Evolutionary conservation across 75 land plant species (phyloP), one percentile per base, ranked within the genome.

Genomic region (Cunninghamia lanceolata): DNA sequence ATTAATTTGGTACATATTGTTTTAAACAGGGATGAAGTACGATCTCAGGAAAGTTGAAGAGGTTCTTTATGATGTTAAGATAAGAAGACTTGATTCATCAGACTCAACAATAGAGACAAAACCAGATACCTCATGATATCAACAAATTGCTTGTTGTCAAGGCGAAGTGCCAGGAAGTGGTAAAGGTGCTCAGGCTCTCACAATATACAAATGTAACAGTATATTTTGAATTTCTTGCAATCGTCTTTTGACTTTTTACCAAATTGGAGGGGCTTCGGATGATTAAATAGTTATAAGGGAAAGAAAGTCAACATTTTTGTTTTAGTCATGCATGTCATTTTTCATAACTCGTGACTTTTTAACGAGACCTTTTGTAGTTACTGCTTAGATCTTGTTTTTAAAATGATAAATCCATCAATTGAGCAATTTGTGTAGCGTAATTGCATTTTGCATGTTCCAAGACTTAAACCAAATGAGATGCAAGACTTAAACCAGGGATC

Each of bases 1-100:
- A 45, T 19, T 25, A 40, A 66, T 32, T 34, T 6, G 8, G 25
- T 68, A 73, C 34, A 17, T 43, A 11, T 19, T 74, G 11, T 38
- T 53, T 40, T 25, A 15, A n/a, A 15, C 89, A 96, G 97, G 96
- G 28, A 91, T 96, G 94, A 96, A 96, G 88, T 96, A 96, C 88
- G 97, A 96, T 52, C 85, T 96, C 45, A 92, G 90, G 87, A 93
- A 88, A 87, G 96, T 96, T 43, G 97, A 96, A 88, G 97, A 96
- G 85, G 96, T 96, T 34, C 89, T 90, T 84, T 96, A 96, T 87
- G 97, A 96, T 86, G 96, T 96, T 25, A 96, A 96, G 86, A 96
- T 96, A 36, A 85, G 97, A 70, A 93, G 94, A 36, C 88, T 94
- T 43, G 84, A 88, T 35, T 38, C 90, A 45, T 86, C 71, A 0